Conservation (phyloP, 805 yeast genomes). For the Ogataea salicorniae region DNA sequence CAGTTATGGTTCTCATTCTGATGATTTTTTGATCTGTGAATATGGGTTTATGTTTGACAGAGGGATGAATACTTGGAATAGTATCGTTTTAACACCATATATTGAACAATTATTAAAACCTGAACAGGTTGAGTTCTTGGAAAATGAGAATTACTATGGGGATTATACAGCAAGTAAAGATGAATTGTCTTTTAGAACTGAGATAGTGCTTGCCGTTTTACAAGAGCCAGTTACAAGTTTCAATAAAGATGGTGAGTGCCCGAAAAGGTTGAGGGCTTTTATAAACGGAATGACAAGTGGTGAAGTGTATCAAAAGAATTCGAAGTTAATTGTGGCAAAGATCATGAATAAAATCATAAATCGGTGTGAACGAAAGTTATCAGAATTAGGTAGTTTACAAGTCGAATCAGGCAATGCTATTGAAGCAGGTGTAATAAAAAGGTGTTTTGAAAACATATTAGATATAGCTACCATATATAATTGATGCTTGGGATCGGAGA, state of each 20-base stretch:
- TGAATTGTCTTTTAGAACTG: constrained; percentile 65
- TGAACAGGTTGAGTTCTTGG: constrained; percentile 41
- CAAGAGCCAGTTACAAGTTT: constrained; percentile 29
- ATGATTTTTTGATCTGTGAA: constrained; percentile 75
- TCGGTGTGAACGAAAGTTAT: neutral
- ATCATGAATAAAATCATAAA: constrained; percentile 29
- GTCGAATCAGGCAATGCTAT: constrained; percentile 17
- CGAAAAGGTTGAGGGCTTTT: constrained; percentile 33
- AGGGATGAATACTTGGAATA: constrained; percentile 57
- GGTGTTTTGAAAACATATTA: constrained; percentile 10
- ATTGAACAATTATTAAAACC: constrained; percentile 33
- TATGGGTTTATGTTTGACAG: constrained; percentile 67
- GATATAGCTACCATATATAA: neutral
- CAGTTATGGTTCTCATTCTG: constrained; percentile 85
- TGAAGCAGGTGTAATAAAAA: constrained; percentile 13
- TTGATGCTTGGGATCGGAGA: neutral
- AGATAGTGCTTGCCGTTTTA: constrained; percentile 63
- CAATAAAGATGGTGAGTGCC: constrained; percentile 12
- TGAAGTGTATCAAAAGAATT: constrained; percentile 28
- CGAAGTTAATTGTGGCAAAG: constrained; percentile 27
- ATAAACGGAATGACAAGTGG: constrained; percentile 49
- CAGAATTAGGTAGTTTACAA: neutral
- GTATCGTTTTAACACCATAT: constrained; percentile 52
- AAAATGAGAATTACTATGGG: constrained; percentile 54
- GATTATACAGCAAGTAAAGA: constrained; percentile 60